Base-by-base conservation (phyloP, 352 stramenopile species). In the Globisporangium rhizosaccharum region DNA sequence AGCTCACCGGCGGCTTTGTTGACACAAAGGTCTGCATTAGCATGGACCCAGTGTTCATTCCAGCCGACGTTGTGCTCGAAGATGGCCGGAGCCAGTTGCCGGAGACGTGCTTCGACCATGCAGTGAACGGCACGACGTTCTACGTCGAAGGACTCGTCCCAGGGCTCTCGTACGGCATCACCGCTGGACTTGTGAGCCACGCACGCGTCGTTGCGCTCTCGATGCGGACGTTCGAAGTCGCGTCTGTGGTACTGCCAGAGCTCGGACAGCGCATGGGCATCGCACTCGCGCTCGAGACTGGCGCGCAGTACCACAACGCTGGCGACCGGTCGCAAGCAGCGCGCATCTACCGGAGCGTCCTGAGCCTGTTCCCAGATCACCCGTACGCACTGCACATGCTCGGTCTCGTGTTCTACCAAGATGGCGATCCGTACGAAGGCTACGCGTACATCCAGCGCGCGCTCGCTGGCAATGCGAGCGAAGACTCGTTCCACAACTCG, bases 31-130 rank as follows among this genome's bases (percentile, higher is more conserved):
- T 92, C 23, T 92, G 81, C 53, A 65, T 92, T 33, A 68, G 72
- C 53, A 76, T 90, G 66, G 66, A 79, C 14, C 57, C 76, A 10
- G 68, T 74, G n/a, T 71, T 68, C 47, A 59, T 73, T 5, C 76
- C 77, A 0, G 41, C 59, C 0, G 82, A 85, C 48, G 70, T 87
- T 33, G 39, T 51, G 20, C 55, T 84, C 2, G 63, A 80, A 14
- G 60, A 62, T 6, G 56, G 25, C 17, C 58, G 20, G 8, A 72
- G 56, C n/a, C 66, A 82, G 9, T 26, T 74, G 25, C 59, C 69
- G 25, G 76, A 91, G 68, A 70, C 60, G 10, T 93, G 84, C 65
- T 90, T 90, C 51, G 70, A 79, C 28, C 68, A 81, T 30, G 54
- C 61, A 14, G 67, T 67, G 25, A 79, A 86, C 65, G 70, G 71